Base-by-base conservation (phyloP, 306 rosid genomes). In the Dalbergia cochinchinensis region DNA sequence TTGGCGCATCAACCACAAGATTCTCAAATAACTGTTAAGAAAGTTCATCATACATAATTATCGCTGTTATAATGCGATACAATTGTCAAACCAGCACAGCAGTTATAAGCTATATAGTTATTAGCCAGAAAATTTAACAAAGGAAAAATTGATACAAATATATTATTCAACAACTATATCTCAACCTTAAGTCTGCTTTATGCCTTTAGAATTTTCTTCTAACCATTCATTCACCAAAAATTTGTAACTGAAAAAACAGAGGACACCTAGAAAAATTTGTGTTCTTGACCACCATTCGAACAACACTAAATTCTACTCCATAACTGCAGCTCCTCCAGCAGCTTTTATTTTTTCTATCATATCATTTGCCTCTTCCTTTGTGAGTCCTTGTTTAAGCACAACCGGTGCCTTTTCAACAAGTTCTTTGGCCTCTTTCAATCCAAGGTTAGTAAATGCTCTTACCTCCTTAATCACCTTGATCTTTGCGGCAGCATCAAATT, bases 401-500 rank as follows among this genome's bases (percentile, higher is more conserved):
- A 51, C 78, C 0, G 89, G 89, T 44, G 33, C 89, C 81, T 86
- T 86, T 80, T 86, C 89, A 48, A 86, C 87, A 31, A 86, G 89
- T 80, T 86, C 89, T 73, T 86, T 86, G 71, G 89, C 89, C 73
- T 86, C 89, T 83, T 86, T 83, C 83, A 86, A 67, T 80, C 89
- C 89, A 50, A 86, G 61, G 78, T 37, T 78, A 45, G 89, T 86
- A 57, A 86, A 86, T 47, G 87, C 55, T 77, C 89, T 83, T 62
- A 86, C 87, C 82, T 86, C 89, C 83, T 86, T 86, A 63, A 83
- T 86, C 82, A 86, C 89, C 83, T 86, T 86, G 82, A 86, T 86
- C 83, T 86, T 86, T 33, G 89, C 79, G 9, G 89, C 57, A 37
- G 89, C 65, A 63, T 86, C 89, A 50, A 86, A 86, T 41, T 86